A percentile compares a stretch with the other conserved stretches of the same genome.
Evolutionary conservation across 2,329 filamentous ascomycete genomes (phyloP).

Genomic region (Pseudogymnoascus sp.): DNA sequence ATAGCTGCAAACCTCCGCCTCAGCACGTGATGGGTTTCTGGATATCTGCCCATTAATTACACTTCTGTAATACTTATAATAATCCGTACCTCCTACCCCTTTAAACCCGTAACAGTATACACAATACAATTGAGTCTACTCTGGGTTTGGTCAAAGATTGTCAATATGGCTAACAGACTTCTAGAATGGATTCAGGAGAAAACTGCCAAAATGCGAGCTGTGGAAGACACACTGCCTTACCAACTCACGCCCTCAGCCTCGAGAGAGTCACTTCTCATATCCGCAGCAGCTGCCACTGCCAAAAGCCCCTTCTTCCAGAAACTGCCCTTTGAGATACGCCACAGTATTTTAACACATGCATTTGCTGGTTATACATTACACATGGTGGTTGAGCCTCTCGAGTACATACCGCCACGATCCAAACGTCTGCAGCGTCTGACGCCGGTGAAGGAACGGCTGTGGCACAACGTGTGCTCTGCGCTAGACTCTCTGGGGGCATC

Average conservation of each 20-base stretch:
- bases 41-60: neutral
- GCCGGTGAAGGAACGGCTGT: neutral
- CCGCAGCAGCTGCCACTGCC: neutral
- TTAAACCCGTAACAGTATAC: neutral
- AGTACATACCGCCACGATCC: neutral
- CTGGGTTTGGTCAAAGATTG: neutral
- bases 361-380: neutral
- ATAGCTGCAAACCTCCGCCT: neutral
- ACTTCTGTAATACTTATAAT: too few species aligned
- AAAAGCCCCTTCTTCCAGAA: neutral
- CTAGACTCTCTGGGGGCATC: neutral
- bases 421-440: neutral
- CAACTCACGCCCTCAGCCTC: neutral
- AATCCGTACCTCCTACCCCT: neutral
- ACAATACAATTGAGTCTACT: neutral
- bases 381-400: neutral
- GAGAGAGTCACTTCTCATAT: neutral
- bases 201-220: neutral
- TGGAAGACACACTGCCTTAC: neutral
- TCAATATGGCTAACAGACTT: neutral
- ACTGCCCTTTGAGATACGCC: neutral
- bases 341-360: neutral
- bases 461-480: neutral
- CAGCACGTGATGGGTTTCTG: neutral
- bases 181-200: neutral